Conservation (phyloP, 805 yeast species). For the Cyberlindnera veronae region DNA sequence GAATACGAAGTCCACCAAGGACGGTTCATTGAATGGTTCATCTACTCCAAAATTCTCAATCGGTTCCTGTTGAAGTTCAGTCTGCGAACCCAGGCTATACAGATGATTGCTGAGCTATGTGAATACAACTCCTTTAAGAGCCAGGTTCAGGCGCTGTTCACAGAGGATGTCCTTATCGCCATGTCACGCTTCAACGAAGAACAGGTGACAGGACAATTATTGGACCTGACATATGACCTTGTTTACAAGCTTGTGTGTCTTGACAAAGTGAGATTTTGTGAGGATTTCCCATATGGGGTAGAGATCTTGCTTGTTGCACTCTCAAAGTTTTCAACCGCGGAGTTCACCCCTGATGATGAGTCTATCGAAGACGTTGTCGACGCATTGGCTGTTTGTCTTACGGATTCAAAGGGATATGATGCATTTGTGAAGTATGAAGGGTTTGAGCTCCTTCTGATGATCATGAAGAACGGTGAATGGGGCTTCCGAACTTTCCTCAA, state of each 20-base stretch:
- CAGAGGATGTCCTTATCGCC: constrained; percentile 3
- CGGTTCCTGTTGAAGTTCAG: background rate
- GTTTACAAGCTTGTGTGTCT: constrained; percentile 9
- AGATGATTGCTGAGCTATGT: constrained; percentile 7
- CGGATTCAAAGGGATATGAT: constrained; percentile 9
- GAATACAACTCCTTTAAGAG: constrained; percentile 6
- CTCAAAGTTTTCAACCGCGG: constrained; percentile 1
- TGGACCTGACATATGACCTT: constrained; percentile 5
- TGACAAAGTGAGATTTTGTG: constrained; percentile 5
- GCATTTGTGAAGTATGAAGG: constrained; percentile 20
- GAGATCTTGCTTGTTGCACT: constrained; percentile 13
- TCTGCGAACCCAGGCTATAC: background rate
- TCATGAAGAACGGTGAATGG: constrained; percentile 11
- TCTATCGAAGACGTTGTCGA: constrained; percentile 15
- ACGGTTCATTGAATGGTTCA: constrained; percentile 4
- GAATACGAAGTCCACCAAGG: constrained; percentile 14
- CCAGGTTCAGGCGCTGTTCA: background rate
- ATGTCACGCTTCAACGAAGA: background rate
- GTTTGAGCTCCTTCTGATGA: constrained; percentile 13
- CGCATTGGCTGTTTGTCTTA: constrained; percentile 10
- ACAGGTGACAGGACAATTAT: too few species aligned
- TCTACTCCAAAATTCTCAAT: constrained; percentile 2
- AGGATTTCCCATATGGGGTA: constrained; percentile 7
- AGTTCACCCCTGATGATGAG: constrained; percentile 4
- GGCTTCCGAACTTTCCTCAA: constrained; percentile 14